Conservation (phyloP, 441 rosid species). For the Jatropha podagrica region DNA sequence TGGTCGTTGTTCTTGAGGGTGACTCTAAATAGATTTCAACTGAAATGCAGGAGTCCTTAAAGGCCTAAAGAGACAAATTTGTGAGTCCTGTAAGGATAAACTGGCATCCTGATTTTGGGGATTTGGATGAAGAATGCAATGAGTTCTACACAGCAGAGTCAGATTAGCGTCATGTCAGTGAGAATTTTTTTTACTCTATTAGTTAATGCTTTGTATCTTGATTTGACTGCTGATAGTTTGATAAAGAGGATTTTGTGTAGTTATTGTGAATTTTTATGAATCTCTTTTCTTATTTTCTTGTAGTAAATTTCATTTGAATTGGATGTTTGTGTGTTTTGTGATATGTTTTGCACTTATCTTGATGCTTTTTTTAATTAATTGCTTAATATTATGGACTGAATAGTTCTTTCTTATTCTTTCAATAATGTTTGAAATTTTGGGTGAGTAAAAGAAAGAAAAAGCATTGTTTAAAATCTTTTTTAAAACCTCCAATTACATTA, state of each 20-base stretch:
- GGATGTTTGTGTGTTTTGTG: not conserved
- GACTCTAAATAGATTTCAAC: not conserved
- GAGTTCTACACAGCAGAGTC: not conserved
- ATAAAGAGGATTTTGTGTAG: not conserved
- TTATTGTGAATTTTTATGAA: not conserved
- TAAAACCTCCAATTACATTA: not conserved
- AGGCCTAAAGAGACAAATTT: not conserved
- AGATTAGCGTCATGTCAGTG: not conserved
- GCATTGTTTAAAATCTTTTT: not conserved
- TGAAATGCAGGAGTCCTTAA: not conserved
- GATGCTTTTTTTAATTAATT: not conserved
- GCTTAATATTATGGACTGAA: not conserved
- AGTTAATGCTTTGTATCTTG: not conserved
- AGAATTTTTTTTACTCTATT: not conserved
- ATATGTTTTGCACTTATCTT: not conserved
- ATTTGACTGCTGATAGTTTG: not conserved
- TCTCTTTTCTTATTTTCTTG: not conserved
- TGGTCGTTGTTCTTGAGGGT: not conserved
- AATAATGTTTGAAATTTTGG: too few relatives aligned
- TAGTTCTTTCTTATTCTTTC: not conserved
- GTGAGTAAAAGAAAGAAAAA: too few relatives aligned
- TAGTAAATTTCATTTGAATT: not conserved
- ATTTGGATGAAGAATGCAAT: not conserved
- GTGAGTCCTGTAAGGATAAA: not conserved
- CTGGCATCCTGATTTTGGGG: not conserved